Evolutionary conservation across 2,329 filamentous ascomycete species (phyloP).

Genomic region (Hypomyces perniciosus): DNA sequence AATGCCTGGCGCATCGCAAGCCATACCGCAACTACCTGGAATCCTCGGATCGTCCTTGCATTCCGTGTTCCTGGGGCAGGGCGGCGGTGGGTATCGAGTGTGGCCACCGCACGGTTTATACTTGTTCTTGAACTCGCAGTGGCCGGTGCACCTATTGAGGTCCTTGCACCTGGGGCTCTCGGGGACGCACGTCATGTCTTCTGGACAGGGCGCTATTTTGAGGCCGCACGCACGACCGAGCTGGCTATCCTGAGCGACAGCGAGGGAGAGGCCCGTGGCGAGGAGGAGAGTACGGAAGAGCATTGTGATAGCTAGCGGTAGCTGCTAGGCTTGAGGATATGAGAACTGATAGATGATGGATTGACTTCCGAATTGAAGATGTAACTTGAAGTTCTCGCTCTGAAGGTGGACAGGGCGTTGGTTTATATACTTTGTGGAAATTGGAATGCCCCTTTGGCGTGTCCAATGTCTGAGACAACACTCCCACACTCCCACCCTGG

Average conservation of each 20-base stretch:
- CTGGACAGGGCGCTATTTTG: constrained; percentile 24
- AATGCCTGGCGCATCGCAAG: constrained; percentile 30
- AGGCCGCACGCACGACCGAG: constrained; percentile 21
- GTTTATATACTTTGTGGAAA: too few species aligned
- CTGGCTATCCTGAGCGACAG: background rate
- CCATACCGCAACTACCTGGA: constrained; percentile 26
- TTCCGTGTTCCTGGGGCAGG: constrained; percentile 20
- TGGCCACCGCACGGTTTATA: constrained; percentile 30
- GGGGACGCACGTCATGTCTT: constrained; percentile 22
- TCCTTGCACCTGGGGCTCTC: constrained; percentile 19
- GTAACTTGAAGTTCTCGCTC: too few species aligned
- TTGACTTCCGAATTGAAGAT: too few species aligned
- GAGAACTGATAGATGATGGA: background rate
- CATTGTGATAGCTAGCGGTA: constrained; percentile 14
- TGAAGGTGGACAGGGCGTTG: too few species aligned
- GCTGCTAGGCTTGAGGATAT: background rate
- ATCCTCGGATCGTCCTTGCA: constrained; percentile 31
- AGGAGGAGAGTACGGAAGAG: constrained; percentile 18
- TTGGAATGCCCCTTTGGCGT: too few species aligned
- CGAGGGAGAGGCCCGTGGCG: constrained; percentile 16
- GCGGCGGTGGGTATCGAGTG: constrained; percentile 15
- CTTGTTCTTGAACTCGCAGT: constrained; percentile 23
- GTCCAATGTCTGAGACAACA: too few species aligned
- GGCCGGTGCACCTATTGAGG: constrained; percentile 23
- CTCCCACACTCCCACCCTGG: too few species aligned